A percentile compares a stretch with the other conserved stretches of the same genome.
phyloP scores from a whole-genome alignment of 805 yeast species.

The Hanseniaspora meyeri region DNA sequence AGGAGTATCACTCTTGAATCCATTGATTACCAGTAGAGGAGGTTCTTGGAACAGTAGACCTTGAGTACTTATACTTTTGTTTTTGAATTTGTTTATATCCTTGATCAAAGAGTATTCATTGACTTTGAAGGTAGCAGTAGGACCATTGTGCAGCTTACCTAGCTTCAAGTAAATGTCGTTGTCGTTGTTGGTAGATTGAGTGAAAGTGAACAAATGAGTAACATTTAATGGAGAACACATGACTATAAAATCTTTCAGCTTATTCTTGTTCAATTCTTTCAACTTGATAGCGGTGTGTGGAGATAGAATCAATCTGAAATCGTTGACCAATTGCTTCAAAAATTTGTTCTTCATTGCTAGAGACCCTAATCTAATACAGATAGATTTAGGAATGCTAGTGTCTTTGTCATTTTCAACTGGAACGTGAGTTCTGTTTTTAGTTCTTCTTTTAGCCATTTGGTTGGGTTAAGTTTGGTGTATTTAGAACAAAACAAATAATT shows the following conservation, averaged over 20 bases:
- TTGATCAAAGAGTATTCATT: constrained; percentile 65
- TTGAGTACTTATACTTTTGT: constrained; percentile 63
- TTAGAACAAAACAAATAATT: neutral
- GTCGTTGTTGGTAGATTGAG: constrained; percentile 67
- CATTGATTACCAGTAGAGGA: constrained; percentile 84
- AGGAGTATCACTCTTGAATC: constrained; percentile 45
- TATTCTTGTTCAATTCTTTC: constrained; percentile 75
- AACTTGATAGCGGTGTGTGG: constrained; percentile 91
- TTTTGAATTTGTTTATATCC: constrained; percentile 63
- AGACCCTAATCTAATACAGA: constrained; percentile 79
- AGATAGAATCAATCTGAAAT: constrained; percentile 81
- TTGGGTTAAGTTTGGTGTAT: neutral
- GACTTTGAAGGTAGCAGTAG: constrained; percentile 75
- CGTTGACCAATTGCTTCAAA: constrained; percentile 70
- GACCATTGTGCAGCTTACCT: constrained; percentile 86
- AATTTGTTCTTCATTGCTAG: constrained; percentile 51
- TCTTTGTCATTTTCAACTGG: constrained; percentile 48
- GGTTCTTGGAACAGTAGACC: constrained; percentile 51
- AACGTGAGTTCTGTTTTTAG: constrained; percentile 79
- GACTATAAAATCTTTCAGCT: constrained; percentile 84
- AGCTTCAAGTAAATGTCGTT: constrained; percentile 62
- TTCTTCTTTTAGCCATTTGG: constrained; percentile 44
- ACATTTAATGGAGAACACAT: constrained; percentile 97
- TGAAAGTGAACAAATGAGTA: constrained; percentile 73
- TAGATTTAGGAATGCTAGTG: constrained; percentile 73